Conservation (phyloP, 805 yeast genomes). For the Candida ascalaphidarum region DNA sequence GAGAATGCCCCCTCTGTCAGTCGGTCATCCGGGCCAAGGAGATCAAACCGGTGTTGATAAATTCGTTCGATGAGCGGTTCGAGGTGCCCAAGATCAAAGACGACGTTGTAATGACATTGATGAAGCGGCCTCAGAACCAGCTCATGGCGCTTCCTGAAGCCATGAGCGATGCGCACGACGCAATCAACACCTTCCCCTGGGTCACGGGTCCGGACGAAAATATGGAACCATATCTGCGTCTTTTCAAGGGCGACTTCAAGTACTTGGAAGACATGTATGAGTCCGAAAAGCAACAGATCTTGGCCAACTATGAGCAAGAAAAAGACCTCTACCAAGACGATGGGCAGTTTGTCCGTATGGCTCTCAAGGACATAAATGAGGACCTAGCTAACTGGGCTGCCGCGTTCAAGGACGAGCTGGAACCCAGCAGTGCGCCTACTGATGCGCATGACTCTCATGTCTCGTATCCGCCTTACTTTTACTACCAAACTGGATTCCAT, state of each 20-base stretch:
- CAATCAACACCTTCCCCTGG: slow-evolving; percentile 48
- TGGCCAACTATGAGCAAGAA: slow-evolving; percentile 47
- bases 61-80: slow-evolving; percentile 41
- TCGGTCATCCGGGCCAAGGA: slow-evolving; percentile 43
- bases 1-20: slow-evolving; percentile 78
- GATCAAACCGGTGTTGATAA: slow-evolving; percentile 55
- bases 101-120: slow-evolving; percentile 52
- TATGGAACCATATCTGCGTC: slow-evolving; percentile 44
- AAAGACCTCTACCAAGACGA: slow-evolving; percentile 52
- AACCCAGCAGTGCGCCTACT: neutral
- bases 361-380: slow-evolving; percentile 45
- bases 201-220: slow-evolving; percentile 19
- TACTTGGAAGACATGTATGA: slow-evolving; percentile 49
- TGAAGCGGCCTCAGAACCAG: slow-evolving; percentile 38
- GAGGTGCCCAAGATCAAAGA: slow-evolving; percentile 52
- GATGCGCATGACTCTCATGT: too few relatives aligned
- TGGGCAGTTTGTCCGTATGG: slow-evolving; percentile 44
- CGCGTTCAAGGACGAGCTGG: slow-evolving; percentile 13
- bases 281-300: slow-evolving; percentile 49
- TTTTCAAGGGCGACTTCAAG: slow-evolving; percentile 55
- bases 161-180: slow-evolving; percentile 18
- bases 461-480: slow-evolving; percentile 37
- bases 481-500: slow-evolving; percentile 71
- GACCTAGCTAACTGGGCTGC: slow-evolving; percentile 31
- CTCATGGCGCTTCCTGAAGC: slow-evolving; percentile 43